Conservation (phyloP, 192 early-diverging fungal genomes). For the Entophlyctis luteolus region DNA sequence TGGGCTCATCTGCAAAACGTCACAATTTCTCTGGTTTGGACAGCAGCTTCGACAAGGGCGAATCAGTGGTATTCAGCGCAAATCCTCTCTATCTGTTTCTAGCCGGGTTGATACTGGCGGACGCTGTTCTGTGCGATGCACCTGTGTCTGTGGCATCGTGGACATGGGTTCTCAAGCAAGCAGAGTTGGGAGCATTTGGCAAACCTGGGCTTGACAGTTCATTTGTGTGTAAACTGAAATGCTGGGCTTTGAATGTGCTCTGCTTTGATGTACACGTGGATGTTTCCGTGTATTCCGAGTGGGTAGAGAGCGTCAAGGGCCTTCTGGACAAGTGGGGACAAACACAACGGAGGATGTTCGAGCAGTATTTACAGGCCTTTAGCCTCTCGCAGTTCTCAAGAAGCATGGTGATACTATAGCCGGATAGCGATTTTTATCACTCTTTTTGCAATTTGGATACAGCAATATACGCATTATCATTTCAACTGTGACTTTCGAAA, state of each 20-base stretch:
- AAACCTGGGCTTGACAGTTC: background rate
- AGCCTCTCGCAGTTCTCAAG: background rate
- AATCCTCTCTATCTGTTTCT: background rate
- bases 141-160: background rate
- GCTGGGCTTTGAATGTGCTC: conserved; percentile 1
- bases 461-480: background rate
- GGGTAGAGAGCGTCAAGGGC: background rate
- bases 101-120: conserved; percentile 6
- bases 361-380: background rate
- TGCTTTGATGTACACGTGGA: background rate
- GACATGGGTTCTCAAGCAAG: conserved; percentile 4
- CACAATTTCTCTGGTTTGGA: background rate
- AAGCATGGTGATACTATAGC: background rate
- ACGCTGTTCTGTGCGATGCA: conserved; percentile 5
- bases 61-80: background rate
- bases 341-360: background rate
- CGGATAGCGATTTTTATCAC: background rate
- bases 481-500: background rate
- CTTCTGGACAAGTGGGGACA: background rate
- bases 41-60: background rate
- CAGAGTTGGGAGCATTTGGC: background rate
- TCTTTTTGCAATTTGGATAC: background rate
- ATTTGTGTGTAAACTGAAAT: background rate
- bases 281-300: background rate
- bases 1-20: no score